These are phyloP conservation scores for Lophiostoma macrostomum DNA, from an alignment of 495 filamentous ascomycete species.

Conservation along the genomic window DNA sequence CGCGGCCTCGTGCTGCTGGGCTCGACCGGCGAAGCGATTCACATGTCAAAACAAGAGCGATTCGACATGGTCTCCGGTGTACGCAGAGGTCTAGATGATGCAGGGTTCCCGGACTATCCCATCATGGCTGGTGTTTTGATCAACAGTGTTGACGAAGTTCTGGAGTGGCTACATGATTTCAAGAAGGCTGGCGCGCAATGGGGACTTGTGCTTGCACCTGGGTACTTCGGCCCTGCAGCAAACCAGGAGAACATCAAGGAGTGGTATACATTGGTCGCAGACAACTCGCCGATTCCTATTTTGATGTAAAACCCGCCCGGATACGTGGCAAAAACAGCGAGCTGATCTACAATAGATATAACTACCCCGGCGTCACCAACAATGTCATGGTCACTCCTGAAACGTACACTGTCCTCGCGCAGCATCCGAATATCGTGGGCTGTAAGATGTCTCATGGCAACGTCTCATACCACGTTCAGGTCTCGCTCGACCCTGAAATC, in stretches of 20 bases:
- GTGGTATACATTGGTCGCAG: constrained; percentile 56
- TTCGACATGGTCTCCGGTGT: constrained; percentile 53
- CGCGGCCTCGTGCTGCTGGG: constrained; percentile 65
- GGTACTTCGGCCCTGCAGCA: constrained; percentile 61
- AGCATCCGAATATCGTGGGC: constrained; percentile 54
- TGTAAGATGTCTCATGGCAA: constrained; percentile 70
- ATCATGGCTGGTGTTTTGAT: constrained; percentile 66
- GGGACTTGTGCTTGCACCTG: constrained; percentile 58
- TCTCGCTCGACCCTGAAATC: constrained; percentile 55
- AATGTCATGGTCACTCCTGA: constrained; percentile 59
- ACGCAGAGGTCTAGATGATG: constrained; percentile 46
- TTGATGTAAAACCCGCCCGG: constrained; percentile 42
- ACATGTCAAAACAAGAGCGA: constrained; percentile 60
- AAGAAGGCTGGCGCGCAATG: constrained; percentile 60
- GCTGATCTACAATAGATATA: constrained; percentile 47
- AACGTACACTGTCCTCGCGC: constrained; percentile 44
- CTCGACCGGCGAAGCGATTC: constrained; percentile 66
- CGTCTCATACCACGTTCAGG: constrained; percentile 59
- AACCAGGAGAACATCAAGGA: constrained; percentile 41
- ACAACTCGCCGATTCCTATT: constrained; percentile 54
- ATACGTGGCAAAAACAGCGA: neutral
- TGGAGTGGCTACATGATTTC: constrained; percentile 56
- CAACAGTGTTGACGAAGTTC: constrained; percentile 60
- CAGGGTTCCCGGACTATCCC: constrained; percentile 59
- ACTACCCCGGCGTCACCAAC: constrained; percentile 71